These are phyloP conservation scores for Exsudoporus frostii DNA, from an alignment of 768 basidiomycete species.

Conservation along the genomic window DNA sequence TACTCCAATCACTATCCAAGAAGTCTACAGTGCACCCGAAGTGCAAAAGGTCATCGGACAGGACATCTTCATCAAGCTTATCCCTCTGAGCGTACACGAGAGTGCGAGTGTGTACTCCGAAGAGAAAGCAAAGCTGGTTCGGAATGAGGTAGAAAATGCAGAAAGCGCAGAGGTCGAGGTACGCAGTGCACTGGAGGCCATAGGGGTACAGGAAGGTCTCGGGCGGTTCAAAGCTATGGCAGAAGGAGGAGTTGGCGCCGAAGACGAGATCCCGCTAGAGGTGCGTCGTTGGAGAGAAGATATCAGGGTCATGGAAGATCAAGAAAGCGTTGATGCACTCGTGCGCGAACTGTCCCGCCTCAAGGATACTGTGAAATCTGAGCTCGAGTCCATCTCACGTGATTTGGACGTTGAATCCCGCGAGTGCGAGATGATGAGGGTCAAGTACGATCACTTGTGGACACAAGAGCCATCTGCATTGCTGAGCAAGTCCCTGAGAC, in stretches of 20 bases:
- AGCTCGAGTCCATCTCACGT: constrained; percentile 57
- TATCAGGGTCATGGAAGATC: constrained; percentile 63
- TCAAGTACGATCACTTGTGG: constrained; percentile 85
- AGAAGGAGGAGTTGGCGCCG: constrained; percentile 58
- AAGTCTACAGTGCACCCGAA: constrained; percentile 85
- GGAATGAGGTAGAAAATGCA: constrained; percentile 83
- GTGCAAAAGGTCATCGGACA: constrained; percentile 93
- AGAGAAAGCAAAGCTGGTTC: constrained; percentile 94
- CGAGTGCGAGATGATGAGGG: constrained; percentile 86
- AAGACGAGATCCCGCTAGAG: constrained; percentile 67
- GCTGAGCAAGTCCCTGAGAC: constrained; percentile 65
- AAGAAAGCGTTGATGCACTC: constrained; percentile 62
- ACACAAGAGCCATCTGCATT: constrained; percentile 80
- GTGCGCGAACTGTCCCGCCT: constrained; percentile 57
- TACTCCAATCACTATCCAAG: constrained; percentile 87
- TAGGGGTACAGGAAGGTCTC: constrained; percentile 73
- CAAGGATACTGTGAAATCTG: constrained; percentile 53
- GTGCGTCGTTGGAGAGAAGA: constrained; percentile 75
- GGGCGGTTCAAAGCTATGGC: constrained; percentile 68
- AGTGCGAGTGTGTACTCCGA: constrained; percentile 96
- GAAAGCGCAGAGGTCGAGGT: constrained; percentile 82
- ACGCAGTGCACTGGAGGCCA: constrained; percentile 72
- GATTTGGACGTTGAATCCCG: constrained; percentile 80
- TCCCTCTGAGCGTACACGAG: constrained; percentile 94
- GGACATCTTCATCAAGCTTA: constrained; percentile 82